Conservation (phyloP, 176 grass and related monocot species). For the Bothriochloa decipiens region DNA sequence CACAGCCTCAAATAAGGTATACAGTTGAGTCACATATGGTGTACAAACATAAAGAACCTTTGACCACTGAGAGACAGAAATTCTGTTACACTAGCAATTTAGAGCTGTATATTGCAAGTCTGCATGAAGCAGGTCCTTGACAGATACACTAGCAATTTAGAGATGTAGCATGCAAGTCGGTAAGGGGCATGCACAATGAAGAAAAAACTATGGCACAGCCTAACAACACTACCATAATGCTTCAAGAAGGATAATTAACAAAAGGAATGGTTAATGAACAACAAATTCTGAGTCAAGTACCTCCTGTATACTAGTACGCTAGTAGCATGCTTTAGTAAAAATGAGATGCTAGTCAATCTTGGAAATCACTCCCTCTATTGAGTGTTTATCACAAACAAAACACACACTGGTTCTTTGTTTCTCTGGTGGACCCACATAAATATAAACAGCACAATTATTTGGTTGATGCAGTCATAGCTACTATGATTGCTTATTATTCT, state of each 20-base stretch:
- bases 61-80: slow-evolving; percentile 14
- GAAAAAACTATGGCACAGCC: not conserved
- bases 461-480: not conserved
- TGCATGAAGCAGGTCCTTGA: too few species aligned
- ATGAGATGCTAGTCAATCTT: not conserved
- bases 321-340: not conserved
- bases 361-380: not conserved
- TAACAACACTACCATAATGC: slow-evolving; percentile 5
- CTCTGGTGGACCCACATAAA: not conserved
- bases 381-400: not conserved
- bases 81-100: not conserved
- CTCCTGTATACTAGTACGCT: not conserved
- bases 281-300: not conserved
- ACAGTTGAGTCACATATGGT: not conserved
- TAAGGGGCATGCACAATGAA: not conserved
- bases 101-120: not conserved
- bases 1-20: not conserved
- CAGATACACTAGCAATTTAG: not conserved
- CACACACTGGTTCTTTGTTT: not conserved
- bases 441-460: not conserved
- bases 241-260: slow-evolving; percentile 28
- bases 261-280: slow-evolving; percentile 10
- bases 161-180: not conserved
- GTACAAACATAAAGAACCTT: not conserved
- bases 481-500: not conserved